These are phyloP conservation scores for Sodiomyces alkalinus DNA, from an alignment of 2,329 filamentous ascomycete species.

Conservation along the genomic window DNA sequence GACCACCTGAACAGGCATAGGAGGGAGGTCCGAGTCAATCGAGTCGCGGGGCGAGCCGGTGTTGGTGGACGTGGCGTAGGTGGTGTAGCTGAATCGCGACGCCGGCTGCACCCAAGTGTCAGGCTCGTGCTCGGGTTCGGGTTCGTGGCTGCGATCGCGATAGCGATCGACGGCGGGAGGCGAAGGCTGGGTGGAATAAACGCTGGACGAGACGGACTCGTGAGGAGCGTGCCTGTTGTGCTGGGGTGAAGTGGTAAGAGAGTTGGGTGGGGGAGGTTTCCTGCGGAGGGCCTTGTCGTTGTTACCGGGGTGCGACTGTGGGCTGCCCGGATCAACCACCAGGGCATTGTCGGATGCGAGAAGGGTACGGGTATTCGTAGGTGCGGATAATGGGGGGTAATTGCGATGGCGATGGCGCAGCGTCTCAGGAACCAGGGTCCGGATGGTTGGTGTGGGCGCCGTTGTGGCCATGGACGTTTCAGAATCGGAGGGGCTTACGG, in stretches of 20 bases:
- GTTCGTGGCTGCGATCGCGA: constrained; percentile 4
- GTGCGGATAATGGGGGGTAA: too few relatives aligned
- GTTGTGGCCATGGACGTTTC: constrained; percentile 17
- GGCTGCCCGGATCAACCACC: constrained; percentile 2
- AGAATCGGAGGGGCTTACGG: constrained; percentile 16
- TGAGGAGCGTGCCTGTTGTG: constrained; percentile 1
- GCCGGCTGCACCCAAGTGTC: constrained; percentile 33
- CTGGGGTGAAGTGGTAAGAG: constrained; percentile 6
- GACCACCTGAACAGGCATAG: constrained; percentile 19
- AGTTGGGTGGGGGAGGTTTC: constrained; percentile 24
- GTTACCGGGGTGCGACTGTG: constrained; percentile 1
- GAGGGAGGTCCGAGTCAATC: constrained; percentile 19
- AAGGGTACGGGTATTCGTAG: too few relatives aligned
- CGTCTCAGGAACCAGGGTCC: too few relatives aligned
- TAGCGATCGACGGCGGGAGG: not conserved
- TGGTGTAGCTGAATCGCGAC: constrained; percentile 50
- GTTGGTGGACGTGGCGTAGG: constrained; percentile 37
- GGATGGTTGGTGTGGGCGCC: constrained; percentile 14
- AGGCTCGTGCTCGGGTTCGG: not conserved
- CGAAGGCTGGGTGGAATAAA: constrained; percentile 13
- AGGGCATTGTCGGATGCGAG: too few relatives aligned
- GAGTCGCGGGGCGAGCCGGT: constrained; percentile 23
- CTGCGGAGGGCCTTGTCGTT: constrained; percentile 24
- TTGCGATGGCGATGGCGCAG: too few relatives aligned
- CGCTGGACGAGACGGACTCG: constrained; percentile 14